phyloP scores from a whole-genome alignment of 2,329 filamentous ascomycete genomes.

The Cryphonectria nitschkei region DNA sequence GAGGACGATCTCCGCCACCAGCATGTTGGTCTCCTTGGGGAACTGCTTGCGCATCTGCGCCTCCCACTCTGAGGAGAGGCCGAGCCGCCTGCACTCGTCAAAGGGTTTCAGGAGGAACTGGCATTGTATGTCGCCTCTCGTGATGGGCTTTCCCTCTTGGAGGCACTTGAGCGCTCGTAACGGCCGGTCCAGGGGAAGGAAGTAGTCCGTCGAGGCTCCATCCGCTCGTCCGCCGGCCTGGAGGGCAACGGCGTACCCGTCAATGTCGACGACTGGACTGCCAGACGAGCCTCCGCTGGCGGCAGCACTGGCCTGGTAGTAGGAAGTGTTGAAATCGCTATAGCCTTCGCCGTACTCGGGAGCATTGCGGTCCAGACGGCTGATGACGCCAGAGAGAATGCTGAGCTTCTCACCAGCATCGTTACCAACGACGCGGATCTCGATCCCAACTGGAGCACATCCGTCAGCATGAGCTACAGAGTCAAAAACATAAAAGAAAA shows the following conservation, averaged over 20 bases:
- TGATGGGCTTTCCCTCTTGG: conserved; percentile 72
- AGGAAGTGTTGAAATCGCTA: conserved; percentile 93
- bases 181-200: conserved; percentile 89
- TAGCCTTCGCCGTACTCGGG: conserved; percentile 93
- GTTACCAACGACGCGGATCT: conserved; percentile 97
- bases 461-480: conserved; percentile 31
- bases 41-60: conserved; percentile 80
- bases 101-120: conserved; percentile 98
- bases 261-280: conserved; percentile 94
- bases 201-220: conserved; percentile 96
- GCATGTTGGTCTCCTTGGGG: conserved; percentile 93
- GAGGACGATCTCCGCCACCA: conserved; percentile 93
- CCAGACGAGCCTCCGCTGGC: conserved; percentile 98
- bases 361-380: conserved; percentile 91
- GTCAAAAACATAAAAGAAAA: background rate
- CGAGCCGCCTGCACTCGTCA: conserved; percentile 90
- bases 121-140: conserved; percentile 95
- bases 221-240: conserved; percentile 94
- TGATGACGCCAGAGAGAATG: conserved; percentile 96
- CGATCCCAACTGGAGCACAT: conserved; percentile 70
- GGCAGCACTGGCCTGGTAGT: conserved; percentile 96
- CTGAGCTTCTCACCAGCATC: conserved; percentile 98
- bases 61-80: conserved; percentile 84
- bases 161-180: conserved; percentile 85
- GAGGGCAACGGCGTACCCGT: conserved; percentile 87